These are phyloP conservation scores for Quillaja saponaria DNA, from an alignment of 306 rosid species.

Conservation along the genomic window DNA sequence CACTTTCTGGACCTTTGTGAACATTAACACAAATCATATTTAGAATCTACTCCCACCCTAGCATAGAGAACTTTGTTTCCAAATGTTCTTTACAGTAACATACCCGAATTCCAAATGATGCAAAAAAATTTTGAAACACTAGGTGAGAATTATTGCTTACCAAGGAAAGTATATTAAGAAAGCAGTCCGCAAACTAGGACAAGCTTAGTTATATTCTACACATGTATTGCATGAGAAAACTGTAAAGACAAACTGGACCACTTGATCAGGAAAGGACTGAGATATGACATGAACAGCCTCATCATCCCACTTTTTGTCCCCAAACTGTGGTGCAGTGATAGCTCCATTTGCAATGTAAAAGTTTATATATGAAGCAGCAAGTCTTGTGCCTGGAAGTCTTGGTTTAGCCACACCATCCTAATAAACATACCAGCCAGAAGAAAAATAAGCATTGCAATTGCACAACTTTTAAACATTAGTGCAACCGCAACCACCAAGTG, in stretches of 20 bases:
- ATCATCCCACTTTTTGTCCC: slow-evolving; percentile 79
- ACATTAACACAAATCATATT: no score
- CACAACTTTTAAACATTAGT: neutral
- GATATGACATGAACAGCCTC: slow-evolving; percentile 78
- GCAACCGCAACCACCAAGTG: neutral
- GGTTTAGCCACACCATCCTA: slow-evolving; percentile 63
- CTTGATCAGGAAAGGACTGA: slow-evolving; percentile 57
- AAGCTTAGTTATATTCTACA: no score
- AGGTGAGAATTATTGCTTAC: neutral
- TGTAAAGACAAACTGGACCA: neutral
- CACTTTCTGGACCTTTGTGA: no score
- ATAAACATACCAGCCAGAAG: slow-evolving; percentile 16
- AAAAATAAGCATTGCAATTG: no score
- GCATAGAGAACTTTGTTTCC: no score
- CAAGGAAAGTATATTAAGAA: neutral
- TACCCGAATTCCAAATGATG: neutral
- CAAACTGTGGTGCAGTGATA: slow-evolving; percentile 78
- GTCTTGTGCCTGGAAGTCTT: slow-evolving; percentile 67
- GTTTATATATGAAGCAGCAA: slow-evolving; percentile 91
- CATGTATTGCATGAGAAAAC: neutral
- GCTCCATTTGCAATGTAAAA: slow-evolving; percentile 91
- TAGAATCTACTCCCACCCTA: no score
- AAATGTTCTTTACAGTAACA: no score
- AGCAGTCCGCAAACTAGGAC: neutral
- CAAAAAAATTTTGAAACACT: neutral